Percentiles rank a stretch among this genome's conserved stretches.
These are phyloP conservation scores for Cadophora sp. DNA, from an alignment of 2,329 filamentous ascomycete species.

Conservation along the genomic window DNA sequence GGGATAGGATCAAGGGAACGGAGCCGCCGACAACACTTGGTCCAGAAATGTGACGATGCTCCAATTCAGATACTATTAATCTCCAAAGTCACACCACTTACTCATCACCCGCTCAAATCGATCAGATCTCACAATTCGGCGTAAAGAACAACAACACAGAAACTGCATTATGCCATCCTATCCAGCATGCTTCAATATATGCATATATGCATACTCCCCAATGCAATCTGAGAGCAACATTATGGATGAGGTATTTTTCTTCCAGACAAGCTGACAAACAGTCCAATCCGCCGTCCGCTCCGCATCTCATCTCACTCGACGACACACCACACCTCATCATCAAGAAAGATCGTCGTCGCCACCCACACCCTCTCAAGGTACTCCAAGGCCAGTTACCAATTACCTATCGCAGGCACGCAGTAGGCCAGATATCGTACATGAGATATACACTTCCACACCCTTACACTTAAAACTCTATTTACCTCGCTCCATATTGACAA, in stretches of 20 bases:
- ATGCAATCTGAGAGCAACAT: not conserved
- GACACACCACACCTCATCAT: not conserved
- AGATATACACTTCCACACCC: not conserved
- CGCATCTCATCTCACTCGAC: constrained; percentile 12
- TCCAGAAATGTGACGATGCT: constrained; percentile 25
- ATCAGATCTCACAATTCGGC: constrained; percentile 26
- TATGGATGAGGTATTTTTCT: not conserved
- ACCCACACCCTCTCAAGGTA: constrained; percentile 1
- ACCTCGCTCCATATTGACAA: not conserved
- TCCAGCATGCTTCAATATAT: not conserved
- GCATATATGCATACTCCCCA: constrained; percentile 4
- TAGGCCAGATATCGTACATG: not conserved
- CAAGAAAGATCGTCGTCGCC: constrained; percentile 15
- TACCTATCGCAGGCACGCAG: not conserved
- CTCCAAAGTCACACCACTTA: not conserved
- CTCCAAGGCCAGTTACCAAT: not conserved
- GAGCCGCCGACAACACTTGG: constrained; percentile 26
- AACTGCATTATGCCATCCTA: not conserved
- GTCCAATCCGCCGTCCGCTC: not conserved
- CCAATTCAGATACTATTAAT: not conserved
- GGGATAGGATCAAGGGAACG: not conserved
- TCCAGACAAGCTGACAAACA: not conserved
- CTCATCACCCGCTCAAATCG: constrained; percentile 8
- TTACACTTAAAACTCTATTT: not conserved
- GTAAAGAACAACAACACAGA: not conserved